Evolutionary conservation across 495 filamentous ascomycete genomes (phyloP).

Genomic region (Neurospora sp.): DNA sequence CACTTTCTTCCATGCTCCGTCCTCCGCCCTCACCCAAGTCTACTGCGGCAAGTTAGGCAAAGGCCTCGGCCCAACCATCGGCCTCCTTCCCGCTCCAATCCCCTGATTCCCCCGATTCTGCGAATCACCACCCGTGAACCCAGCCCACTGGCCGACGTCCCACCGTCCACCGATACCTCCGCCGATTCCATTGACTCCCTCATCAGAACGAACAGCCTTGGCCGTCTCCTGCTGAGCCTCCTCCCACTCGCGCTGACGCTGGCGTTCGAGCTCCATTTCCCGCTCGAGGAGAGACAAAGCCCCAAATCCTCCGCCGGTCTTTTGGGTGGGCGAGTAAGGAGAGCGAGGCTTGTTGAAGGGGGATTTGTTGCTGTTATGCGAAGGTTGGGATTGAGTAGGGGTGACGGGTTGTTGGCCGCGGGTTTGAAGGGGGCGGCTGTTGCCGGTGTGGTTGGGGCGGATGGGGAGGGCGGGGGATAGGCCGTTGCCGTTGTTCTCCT

Average conservation of each 20-base stretch:
- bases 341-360: neutral
- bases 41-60: conserved; percentile 33
- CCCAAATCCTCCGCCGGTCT: conserved; percentile 59
- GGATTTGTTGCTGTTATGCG: neutral
- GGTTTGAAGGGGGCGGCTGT: conserved; percentile 46
- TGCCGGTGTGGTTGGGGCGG: conserved; percentile 22
- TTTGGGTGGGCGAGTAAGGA: conserved; percentile 43
- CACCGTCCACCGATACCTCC: conserved; percentile 54
- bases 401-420: neutral
- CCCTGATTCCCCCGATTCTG: conserved; percentile 65
- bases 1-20: neutral
- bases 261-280: conserved; percentile 92
- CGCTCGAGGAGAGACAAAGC: conserved; percentile 78
- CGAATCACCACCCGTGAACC: conserved; percentile 73
- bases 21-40: neutral
- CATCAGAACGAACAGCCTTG: conserved; percentile 40
- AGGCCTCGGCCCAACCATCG: conserved; percentile 70
- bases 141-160: conserved; percentile 81
- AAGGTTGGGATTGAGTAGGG: neutral
- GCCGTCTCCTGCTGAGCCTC: conserved; percentile 69
- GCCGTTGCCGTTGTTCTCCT: neutral
- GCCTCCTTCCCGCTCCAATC: conserved; percentile 64
- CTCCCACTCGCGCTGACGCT: conserved; percentile 92
- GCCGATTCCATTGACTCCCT: conserved; percentile 42
- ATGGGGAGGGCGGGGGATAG: neutral